Base-by-base conservation (phyloP, 177 flowering plant genomes). In the Vitis hybrid region DNA sequence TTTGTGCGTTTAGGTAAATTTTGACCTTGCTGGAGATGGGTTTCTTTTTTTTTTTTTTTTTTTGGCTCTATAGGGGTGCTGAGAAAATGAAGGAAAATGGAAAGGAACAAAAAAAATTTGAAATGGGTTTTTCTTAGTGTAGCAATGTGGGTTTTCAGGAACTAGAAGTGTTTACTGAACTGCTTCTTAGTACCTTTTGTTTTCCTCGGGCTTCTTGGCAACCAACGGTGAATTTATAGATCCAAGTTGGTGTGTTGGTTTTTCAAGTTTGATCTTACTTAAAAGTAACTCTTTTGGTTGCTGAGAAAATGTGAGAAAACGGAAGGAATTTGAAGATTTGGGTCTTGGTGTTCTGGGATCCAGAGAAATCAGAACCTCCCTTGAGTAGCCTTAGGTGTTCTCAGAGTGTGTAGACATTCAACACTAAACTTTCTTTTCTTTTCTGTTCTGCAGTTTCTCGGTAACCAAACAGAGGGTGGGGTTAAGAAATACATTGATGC, bases 21-120 rank as follows among this genome's bases (percentile, higher is more conserved):
- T 32, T 55, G 62, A 41, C 21, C 56, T 56, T 41, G 7, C 46
- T 41, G 9, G 9, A 41, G 8, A 4, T 41, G 51, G 18, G 50
- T 51, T 50, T 64, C 17, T 64, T 3, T 58, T 20, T 20, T 20
- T 2, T 51, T 49, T 49, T 17, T 64, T 8, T 58, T 56, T 53
- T 32, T 2, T 7, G n/a, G 27, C 24, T 35, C 59, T 59, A 70
- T 66, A 15, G 60, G 63, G 75, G 49, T 53, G 61, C 17, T 55
- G 66, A 50, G 71, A 53, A 66, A 66, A 53, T 63, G 51, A 3
- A 13, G 62, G 20, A 20, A 58, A 58, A 18, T n/a, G 61, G 27
- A 58, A 58, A 58, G 27, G 7, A 21, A 30, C 18, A 21, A 30
- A 59, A 46, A 30, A n/a, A n/a, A 20, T 20, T 51, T 2, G 17